These are phyloP conservation scores for Penicillium simplicissimum DNA, from an alignment of 495 filamentous ascomycete genomes.

Conservation along the genomic window DNA sequence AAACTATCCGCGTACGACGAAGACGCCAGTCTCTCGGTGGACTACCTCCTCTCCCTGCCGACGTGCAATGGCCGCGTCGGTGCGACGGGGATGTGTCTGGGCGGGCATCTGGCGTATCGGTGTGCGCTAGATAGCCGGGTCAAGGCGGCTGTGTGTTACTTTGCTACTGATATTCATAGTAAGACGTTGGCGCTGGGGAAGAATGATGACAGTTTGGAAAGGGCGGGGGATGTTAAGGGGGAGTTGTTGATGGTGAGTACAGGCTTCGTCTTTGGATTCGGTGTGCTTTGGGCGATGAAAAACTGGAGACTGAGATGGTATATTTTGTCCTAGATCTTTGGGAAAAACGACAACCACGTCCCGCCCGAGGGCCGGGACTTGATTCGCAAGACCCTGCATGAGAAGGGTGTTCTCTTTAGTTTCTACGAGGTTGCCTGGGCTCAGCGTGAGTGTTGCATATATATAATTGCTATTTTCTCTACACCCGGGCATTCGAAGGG, in stretches of 20 bases:
- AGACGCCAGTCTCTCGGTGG: conserved; percentile 73
- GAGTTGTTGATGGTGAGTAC: conserved; percentile 66
- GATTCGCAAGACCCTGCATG: conserved; percentile 80
- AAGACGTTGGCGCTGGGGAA: conserved; percentile 70
- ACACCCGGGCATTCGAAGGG: too few species aligned
- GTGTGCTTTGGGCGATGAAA: neutral
- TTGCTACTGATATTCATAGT: conserved; percentile 88
- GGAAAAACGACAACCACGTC: conserved; percentile 87
- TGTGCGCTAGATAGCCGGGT: conserved; percentile 78
- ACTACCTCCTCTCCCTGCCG: conserved; percentile 67
- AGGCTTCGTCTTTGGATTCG: neutral
- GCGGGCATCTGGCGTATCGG: conserved; percentile 85
- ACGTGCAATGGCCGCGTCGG: conserved; percentile 88
- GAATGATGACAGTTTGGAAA: conserved; percentile 63
- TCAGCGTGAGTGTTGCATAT: conserved; percentile 60
- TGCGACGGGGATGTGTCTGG: conserved; percentile 92
- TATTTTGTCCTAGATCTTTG: conserved; percentile 61
- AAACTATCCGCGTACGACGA: conserved; percentile 87
- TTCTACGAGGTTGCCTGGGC: conserved; percentile 91
- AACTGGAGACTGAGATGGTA: neutral
- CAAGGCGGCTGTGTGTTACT: conserved; percentile 79
- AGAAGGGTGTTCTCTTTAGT: conserved; percentile 70
- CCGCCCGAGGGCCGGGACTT: conserved; percentile 82
- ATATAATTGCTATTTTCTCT: neutral
- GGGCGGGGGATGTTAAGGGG: conserved; percentile 73